These are phyloP conservation scores for Mycena galericulata DNA, from an alignment of 768 basidiomycete species.

Conservation along the genomic window DNA sequence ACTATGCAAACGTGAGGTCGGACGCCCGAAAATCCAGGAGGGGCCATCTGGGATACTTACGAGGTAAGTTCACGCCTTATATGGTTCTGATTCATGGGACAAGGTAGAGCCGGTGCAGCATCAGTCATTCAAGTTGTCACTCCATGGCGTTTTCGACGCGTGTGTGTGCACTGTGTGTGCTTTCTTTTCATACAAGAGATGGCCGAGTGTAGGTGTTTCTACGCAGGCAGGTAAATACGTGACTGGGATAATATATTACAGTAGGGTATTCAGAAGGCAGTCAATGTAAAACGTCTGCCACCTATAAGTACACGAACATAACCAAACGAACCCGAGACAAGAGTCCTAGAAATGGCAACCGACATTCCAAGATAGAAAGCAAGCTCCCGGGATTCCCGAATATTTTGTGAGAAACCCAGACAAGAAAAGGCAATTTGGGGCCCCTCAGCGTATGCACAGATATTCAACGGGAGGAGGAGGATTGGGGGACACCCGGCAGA, in stretches of 20 bases:
- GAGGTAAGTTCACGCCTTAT: conserved; percentile 6
- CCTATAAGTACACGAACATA: neutral
- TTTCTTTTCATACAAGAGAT: no score
- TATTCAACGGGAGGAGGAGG: neutral
- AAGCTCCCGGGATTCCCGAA: no score
- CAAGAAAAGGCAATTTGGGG: neutral
- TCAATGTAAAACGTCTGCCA: neutral
- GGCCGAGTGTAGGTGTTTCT: no score
- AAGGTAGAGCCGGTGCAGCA: neutral
- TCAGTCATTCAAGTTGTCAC: no score
- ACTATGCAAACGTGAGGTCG: conserved; percentile 35
- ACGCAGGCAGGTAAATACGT: no score
- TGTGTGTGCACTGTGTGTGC: no score
- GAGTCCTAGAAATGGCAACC: neutral
- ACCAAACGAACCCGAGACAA: neutral
- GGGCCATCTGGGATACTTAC: neutral
- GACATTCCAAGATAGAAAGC: neutral
- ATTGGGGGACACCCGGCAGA: neutral
- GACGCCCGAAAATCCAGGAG: neutral
- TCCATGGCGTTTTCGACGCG: no score
- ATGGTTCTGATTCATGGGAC: conserved; percentile 14
- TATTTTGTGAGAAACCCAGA: neutral
- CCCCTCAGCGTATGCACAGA: neutral
- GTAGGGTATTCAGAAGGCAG: neutral
- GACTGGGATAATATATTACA: neutral